Conservation (phyloP, 2,329 filamentous ascomycete genomes). For the Cytospora schulzeri region DNA sequence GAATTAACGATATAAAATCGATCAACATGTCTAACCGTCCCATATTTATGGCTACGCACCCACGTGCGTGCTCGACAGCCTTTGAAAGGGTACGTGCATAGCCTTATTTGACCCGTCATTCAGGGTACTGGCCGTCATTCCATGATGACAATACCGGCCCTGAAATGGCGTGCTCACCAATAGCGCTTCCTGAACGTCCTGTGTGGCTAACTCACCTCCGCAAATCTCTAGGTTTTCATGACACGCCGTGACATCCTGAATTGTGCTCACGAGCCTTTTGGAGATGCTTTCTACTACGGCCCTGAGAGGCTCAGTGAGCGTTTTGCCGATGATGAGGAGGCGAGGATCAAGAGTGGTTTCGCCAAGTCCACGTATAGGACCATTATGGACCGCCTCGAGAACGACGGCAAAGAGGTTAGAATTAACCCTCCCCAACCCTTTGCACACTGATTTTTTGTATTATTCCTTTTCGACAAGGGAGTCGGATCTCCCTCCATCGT, state of each 20-base stretch:
- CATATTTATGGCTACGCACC: conserved; percentile 92
- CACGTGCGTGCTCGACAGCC: conserved; percentile 91
- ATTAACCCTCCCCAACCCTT: conserved; percentile 25
- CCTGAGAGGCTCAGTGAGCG: conserved; percentile 82
- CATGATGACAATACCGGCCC: conserved; percentile 16
- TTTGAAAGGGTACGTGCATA: conserved; percentile 78
- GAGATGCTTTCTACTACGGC: conserved; percentile 94
- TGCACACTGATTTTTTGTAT: conserved; percentile 27
- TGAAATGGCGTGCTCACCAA: conserved; percentile 28
- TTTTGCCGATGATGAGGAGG: conserved; percentile 68
- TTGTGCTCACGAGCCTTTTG: conserved; percentile 94
- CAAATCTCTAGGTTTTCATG: conserved; percentile 84
- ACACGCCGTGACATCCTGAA: conserved; percentile 79
- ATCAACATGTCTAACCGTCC: conserved; percentile 72
- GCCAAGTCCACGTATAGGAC: conserved; percentile 71
- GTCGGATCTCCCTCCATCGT: not conserved
- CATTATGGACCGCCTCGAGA: conserved; percentile 75
- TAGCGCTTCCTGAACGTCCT: conserved; percentile 9
- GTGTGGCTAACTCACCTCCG: conserved; percentile 2
- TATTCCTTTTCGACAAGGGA: not conserved
- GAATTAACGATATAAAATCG: conserved; percentile 18
- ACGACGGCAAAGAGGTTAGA: conserved; percentile 72
- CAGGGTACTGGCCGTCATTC: conserved; percentile 18
- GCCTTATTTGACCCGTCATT: conserved; percentile 13
- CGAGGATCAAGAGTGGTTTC: conserved; percentile 65